Evolutionary conservation across 2,329 filamentous ascomycete species (phyloP).

Genomic region (Monosporascus sp.): DNA sequence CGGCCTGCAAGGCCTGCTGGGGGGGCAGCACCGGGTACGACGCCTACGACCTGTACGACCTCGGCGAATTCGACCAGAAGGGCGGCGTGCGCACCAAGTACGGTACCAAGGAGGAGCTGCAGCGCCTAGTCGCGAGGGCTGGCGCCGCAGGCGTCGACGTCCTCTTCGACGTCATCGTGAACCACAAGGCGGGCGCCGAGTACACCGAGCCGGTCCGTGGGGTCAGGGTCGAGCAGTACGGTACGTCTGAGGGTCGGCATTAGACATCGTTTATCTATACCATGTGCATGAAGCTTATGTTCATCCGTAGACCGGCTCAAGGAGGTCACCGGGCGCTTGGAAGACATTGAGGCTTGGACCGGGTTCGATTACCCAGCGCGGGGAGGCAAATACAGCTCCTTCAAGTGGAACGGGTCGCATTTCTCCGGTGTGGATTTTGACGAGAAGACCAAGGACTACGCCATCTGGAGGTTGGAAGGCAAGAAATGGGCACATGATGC

Average conservation of each 20-base stretch:
- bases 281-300: slow-evolving; percentile 34
- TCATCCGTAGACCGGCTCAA: slow-evolving; percentile 27
- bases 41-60: slow-evolving; percentile 63
- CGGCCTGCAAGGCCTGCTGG: slow-evolving; percentile 25
- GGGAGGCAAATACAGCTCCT: slow-evolving; percentile 49
- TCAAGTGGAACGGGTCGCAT: slow-evolving; percentile 61
- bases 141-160: slow-evolving; percentile 49
- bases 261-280: too few species aligned
- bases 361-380: slow-evolving; percentile 61
- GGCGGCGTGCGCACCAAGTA: slow-evolving; percentile 59
- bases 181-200: slow-evolving; percentile 67
- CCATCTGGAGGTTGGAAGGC: slow-evolving; percentile 54
- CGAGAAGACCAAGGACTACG: slow-evolving; percentile 45
- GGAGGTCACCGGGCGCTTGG: slow-evolving; percentile 42
- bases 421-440: slow-evolving; percentile 66
- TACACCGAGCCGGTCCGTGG: slow-evolving; percentile 52
- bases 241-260: neutral
- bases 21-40: slow-evolving; percentile 62
- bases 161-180: slow-evolving; percentile 66
- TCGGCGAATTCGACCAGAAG: slow-evolving; percentile 70
- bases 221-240: slow-evolving; percentile 37
- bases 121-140: slow-evolving; percentile 45
- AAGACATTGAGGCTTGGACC: slow-evolving; percentile 63
- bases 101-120: slow-evolving; percentile 59
- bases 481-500: slow-evolving; percentile 52